Evolutionary conservation across 2,329 filamentous ascomycete genomes (phyloP).

Genomic region (Aureobasidium namibiae): DNA sequence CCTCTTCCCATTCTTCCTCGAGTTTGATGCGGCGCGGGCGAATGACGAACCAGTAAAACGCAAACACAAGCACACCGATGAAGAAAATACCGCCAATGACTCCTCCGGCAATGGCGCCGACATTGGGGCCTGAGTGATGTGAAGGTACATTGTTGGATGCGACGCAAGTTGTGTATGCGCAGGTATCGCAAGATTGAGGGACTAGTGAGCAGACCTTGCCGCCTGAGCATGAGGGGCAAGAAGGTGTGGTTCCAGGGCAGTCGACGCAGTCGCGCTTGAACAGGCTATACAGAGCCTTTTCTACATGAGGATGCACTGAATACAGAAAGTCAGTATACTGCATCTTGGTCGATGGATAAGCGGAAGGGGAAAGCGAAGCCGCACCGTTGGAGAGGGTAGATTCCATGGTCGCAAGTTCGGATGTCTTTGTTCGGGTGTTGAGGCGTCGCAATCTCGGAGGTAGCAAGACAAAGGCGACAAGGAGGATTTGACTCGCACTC

Average conservation of each 20-base stretch:
- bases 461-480: neutral
- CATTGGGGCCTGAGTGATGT: slow-evolving; percentile 48
- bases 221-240: slow-evolving; percentile 51
- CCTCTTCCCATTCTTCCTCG: slow-evolving; percentile 44
- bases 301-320: slow-evolving; percentile 12
- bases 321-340: neutral
- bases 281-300: slow-evolving; percentile 27
- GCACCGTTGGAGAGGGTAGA: slow-evolving; percentile 7
- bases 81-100: slow-evolving; percentile 76
- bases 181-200: slow-evolving; percentile 51
- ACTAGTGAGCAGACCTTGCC: slow-evolving; percentile 53
- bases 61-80: slow-evolving; percentile 65
- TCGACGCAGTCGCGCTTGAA: slow-evolving; percentile 50
- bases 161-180: slow-evolving; percentile 51
- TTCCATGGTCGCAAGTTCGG: neutral
- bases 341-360: neutral
- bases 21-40: slow-evolving; percentile 64
- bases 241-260: slow-evolving; percentile 45
- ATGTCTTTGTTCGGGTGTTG: neutral
- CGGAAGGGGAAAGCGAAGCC: neutral
- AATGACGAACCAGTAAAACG: slow-evolving; percentile 83
- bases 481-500: neutral
- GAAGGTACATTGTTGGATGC: slow-evolving; percentile 31
- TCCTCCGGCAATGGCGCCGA: slow-evolving; percentile 83
- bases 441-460: neutral